A percentile compares a stretch with the other conserved stretches of the same genome.
Evolutionary conservation across 129 eudicot genomes (phyloP).

Genomic region (Oenanthe sinensis): DNA sequence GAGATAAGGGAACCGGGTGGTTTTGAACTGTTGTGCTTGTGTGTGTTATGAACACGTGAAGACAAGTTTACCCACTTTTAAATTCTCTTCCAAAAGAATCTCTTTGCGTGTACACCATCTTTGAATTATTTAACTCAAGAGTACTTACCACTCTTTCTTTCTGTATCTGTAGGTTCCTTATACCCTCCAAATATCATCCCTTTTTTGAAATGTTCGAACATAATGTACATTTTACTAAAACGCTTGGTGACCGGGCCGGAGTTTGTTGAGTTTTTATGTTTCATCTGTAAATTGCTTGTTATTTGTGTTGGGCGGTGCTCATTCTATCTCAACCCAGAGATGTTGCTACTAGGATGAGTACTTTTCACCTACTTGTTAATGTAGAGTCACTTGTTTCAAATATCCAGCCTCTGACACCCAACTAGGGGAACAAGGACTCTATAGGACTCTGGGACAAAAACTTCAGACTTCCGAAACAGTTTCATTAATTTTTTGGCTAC

Average conservation of each 20-base stretch:
- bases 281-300: not conserved
- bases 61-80: not conserved
- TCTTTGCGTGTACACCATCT: not conserved
- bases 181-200: not conserved
- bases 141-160: not conserved
- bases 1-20: not conserved
- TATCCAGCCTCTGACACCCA: too few relatives aligned
- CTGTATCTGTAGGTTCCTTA: not conserved
- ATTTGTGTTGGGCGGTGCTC: not conserved
- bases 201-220: not conserved
- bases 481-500: not conserved
- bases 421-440: not conserved
- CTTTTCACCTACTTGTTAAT: too few relatives aligned
- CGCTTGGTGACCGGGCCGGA: not conserved
- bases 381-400: too few relatives aligned
- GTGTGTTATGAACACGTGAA: not conserved
- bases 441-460: not conserved
- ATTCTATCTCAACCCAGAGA: not conserved
- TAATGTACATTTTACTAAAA: not conserved
- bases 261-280: not conserved
- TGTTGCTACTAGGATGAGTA: too few relatives aligned
- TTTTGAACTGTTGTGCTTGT: conserved; percentile 3
- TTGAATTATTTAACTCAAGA: not conserved
- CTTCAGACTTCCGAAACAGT: not conserved
- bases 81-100: not conserved